Base-by-base conservation (phyloP, 495 filamentous ascomycete species). In the Penicillium simplicissimum region DNA sequence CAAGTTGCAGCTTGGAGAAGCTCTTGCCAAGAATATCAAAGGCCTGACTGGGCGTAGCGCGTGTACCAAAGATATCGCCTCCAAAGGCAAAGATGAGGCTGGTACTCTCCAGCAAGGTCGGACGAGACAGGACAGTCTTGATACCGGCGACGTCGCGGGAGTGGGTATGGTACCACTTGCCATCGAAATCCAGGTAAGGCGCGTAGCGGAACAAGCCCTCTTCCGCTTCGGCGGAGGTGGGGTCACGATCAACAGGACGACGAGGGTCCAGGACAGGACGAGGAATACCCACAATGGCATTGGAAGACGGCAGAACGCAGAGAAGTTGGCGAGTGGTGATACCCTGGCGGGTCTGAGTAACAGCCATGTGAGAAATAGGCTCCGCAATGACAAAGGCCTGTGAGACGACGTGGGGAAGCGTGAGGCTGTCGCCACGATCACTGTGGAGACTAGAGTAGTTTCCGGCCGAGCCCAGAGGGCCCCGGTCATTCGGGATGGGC, bases 1-100 rank as follows among this genome's bases (percentile, higher is more conserved):
- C 73, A 65, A 99, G 82, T 66, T 93, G 88, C 58, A 93, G 62
- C 79, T 96, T 96, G 59, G 90, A 92, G 71, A 99, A 99, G 5
- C 89, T 90, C 76, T 93, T 96, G 36, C 92, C 94, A 1, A 99
- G 79, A 17, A 97, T 83, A 76, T 99, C 95, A 74, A 98, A 99
- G 4, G 89, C 82, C 58, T 88, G 84, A 69, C 91, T 96, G 0
- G 95, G 95, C 33, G 87, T 85, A 35, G 95, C 87, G 14, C 92
- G 79, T 4, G 93, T 93, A 6, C 90, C 93, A 66, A 92, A 99
- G 35, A 98, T 74, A 70, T 99, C 95, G 2, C 75, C 71, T 3
- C 96, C 96, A 71, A 89, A 97, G 4, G 92, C 94, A 67, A 98
- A 86, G 31, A 99, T 84, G 45, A 99, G 73, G 67, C 90, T 92